phyloP scores from a whole-genome alignment of 805 yeast genomes.

The Ogataea degrootiae region DNA sequence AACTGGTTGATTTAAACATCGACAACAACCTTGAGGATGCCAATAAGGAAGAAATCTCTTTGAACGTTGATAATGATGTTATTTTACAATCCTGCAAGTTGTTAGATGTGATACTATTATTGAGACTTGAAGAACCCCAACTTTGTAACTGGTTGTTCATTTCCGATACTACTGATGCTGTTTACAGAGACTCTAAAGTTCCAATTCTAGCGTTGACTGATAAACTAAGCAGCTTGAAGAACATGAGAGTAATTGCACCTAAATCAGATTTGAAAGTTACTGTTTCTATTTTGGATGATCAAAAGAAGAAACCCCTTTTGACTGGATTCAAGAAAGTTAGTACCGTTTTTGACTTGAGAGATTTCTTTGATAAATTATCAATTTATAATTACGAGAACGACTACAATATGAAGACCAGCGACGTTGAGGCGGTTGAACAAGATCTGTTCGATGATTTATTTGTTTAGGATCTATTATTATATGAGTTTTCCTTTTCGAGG shows the following conservation, averaged over 20 bases:
- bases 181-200: conserved; percentile 20
- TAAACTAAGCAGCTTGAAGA: conserved; percentile 25
- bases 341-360: conserved; percentile 44
- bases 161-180: conserved; percentile 43
- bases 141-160: conserved; percentile 82
- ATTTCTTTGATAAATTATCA: conserved; percentile 64
- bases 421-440: conserved; percentile 41
- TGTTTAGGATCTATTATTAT: neutral
- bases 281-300: conserved; percentile 2
- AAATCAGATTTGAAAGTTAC: conserved; percentile 17
- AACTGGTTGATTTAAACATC: conserved; percentile 10
- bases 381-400: conserved; percentile 61
- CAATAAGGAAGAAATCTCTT: conserved; percentile 14
- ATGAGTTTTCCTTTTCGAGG: no score
- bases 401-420: conserved; percentile 45
- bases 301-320: conserved; percentile 39
- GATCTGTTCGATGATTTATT: conserved; percentile 62
- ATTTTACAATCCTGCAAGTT: conserved; percentile 67
- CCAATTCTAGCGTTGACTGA: conserved; percentile 36
- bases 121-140: conserved; percentile 75
- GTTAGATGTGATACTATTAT: conserved; percentile 64
- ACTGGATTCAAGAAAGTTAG: conserved; percentile 36
- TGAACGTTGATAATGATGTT: conserved; percentile 36
- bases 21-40: conserved; percentile 10
- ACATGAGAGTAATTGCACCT: conserved; percentile 14